Conservation (phyloP, 163 green algal genomes). For the Chlamydomonas reinhardtii region DNA sequence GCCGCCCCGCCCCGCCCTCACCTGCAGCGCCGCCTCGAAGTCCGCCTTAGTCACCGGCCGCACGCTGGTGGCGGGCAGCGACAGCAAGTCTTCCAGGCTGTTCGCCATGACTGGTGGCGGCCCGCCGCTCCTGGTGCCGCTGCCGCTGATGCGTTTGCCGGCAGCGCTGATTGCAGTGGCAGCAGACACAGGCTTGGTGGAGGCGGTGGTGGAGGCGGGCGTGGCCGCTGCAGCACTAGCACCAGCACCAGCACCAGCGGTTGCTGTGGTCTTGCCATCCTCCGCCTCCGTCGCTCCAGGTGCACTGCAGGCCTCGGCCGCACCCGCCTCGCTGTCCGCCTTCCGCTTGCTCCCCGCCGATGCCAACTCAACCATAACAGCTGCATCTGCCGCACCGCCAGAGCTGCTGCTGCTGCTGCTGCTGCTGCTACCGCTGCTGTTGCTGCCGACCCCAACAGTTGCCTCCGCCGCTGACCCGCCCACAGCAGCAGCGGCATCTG, state of each 20-base stretch:
- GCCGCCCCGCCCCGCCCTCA: background rate
- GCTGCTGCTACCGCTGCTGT: background rate
- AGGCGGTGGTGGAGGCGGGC: background rate
- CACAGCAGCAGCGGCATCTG: conserved; percentile 13
- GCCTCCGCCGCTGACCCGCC: background rate
- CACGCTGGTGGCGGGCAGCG: conserved; percentile 37
- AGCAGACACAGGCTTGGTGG: background rate
- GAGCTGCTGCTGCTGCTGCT: background rate
- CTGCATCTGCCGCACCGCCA: background rate
- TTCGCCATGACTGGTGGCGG: background rate
- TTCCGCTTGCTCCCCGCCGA: background rate
- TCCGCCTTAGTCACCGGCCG: conserved; percentile 30
- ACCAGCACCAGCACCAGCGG: background rate
- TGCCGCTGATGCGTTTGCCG: background rate
- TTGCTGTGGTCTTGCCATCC: background rate
- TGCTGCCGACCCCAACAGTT: background rate
- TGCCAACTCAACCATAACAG: background rate
- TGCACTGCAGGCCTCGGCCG: background rate
- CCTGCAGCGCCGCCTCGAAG: conserved; percentile 48
- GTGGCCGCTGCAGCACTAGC: background rate
- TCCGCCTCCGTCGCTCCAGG: background rate
- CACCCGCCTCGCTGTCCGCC: background rate
- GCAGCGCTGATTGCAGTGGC: background rate
- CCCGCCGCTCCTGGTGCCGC: background rate
- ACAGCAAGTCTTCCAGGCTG: conserved; percentile 44